Conservation (phyloP, 176 grass and related monocot species). For the Paspalum notatum region DNA sequence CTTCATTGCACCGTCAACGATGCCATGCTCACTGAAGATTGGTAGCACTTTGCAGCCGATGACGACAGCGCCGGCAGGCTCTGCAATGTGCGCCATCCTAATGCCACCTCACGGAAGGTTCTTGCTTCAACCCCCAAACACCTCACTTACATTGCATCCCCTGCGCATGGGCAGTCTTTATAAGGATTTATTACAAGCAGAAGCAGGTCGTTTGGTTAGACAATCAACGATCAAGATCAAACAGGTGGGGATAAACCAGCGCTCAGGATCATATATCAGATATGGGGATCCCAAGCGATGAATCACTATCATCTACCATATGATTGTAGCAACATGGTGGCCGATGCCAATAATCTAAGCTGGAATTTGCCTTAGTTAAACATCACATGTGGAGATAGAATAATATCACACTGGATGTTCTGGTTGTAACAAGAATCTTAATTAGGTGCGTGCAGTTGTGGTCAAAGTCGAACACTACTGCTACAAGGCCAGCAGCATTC, state of each 20-base stretch:
- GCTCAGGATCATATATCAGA: neutral
- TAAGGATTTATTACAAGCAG: neutral
- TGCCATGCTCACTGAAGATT: constrained; percentile 44
- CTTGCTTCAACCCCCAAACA: constrained; percentile 32
- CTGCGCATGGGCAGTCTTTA: neutral
- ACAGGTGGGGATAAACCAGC: neutral
- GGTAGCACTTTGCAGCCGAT: constrained; percentile 61
- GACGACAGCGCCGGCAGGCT: constrained; percentile 29
- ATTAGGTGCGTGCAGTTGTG: constrained; percentile 43
- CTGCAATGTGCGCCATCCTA: constrained; percentile 47
- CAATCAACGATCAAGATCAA: constrained; percentile 13
- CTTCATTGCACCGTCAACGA: constrained; percentile 44
- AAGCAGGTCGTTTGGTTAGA: neutral
- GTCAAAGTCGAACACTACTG: constrained; percentile 50
- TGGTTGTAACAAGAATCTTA: constrained; percentile 46
- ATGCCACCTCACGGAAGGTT: constrained; percentile 4
- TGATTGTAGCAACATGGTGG: constrained; percentile 51
- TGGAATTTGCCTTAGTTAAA: constrained; percentile 47
- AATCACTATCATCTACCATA: constrained; percentile 21
- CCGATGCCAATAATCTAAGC: constrained; percentile 38
- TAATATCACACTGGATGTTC: constrained; percentile 58
- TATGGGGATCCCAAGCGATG: constrained; percentile 37
- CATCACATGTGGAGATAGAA: constrained; percentile 61
- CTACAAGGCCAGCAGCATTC: constrained; percentile 13
- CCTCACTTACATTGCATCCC: neutral